A percentile compares a stretch with the other conserved stretches of the same genome.
phyloP scores from a whole-genome alignment of 257 asterid genomes.

The Plantago major region DNA sequence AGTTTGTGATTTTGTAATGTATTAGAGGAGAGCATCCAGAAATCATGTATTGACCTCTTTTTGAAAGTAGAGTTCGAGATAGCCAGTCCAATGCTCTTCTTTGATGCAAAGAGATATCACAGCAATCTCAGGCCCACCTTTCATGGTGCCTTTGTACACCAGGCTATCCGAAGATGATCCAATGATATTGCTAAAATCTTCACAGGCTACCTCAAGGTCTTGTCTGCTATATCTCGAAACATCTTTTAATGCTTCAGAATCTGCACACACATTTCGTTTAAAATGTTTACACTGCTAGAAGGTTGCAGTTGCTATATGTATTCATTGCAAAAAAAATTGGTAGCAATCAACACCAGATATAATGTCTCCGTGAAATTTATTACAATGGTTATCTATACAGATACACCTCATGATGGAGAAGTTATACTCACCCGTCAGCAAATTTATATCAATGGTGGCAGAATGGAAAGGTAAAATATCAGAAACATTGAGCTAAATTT shows the following conservation, averaged over 20 bases:
- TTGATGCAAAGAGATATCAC: conserved; percentile 75
- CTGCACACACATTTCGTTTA: conserved; percentile 30
- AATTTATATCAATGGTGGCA: too few species aligned
- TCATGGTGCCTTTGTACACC: conserved; percentile 79
- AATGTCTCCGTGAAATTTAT: too few species aligned
- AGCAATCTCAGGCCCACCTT: conserved; percentile 85
- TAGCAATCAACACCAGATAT: neutral
- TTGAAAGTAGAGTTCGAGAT: conserved; percentile 85
- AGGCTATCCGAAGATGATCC: conserved; percentile 78
- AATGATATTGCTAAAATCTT: conserved; percentile 96
- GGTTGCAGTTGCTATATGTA: neutral
- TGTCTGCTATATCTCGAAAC: conserved; percentile 62
- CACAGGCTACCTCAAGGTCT: conserved; percentile 95
- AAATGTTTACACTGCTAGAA: neutral
- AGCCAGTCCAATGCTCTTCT: conserved; percentile 87
- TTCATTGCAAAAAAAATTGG: neutral
- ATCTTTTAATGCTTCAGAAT: conserved; percentile 66
- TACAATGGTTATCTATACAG: too few species aligned
- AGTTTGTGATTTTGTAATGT: neutral
- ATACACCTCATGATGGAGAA: too few species aligned
- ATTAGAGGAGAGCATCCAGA: neutral
- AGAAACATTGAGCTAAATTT: too few species aligned
- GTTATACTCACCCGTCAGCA: too few species aligned
- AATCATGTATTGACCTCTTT: conserved; percentile 47
- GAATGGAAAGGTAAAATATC: too few species aligned